Percentiles rank a stretch among this genome's conserved stretches.
phyloP scores from a whole-genome alignment of 331 rosid genomes.

The Quercus lobata region DNA sequence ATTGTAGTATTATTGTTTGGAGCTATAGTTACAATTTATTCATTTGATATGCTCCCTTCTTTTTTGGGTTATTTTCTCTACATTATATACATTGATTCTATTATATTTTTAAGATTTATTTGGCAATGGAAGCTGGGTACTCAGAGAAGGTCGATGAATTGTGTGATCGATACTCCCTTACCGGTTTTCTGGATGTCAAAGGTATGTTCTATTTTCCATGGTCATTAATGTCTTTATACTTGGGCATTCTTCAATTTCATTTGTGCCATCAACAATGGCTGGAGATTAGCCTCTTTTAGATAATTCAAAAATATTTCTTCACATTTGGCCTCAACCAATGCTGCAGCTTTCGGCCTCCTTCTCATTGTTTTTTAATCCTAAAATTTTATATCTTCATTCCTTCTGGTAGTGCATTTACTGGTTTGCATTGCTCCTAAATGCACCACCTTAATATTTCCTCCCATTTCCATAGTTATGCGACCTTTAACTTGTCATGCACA shows the following conservation, averaged over 20 bases:
- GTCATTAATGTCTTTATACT: background rate
- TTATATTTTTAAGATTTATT: slow-evolving; percentile 57
- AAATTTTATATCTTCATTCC: background rate
- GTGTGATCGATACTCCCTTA: slow-evolving; percentile 70
- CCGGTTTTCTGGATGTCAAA: slow-evolving; percentile 52
- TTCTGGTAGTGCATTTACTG: background rate
- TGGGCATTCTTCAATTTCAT: background rate
- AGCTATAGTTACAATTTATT: background rate
- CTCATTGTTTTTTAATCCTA: background rate
- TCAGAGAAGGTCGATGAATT: slow-evolving; percentile 81
- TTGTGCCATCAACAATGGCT: background rate
- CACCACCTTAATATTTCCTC: background rate
- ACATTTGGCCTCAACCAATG: background rate
- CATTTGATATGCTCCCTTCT: background rate
- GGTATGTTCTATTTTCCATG: slow-evolving; percentile 30
- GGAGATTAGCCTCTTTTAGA: background rate
- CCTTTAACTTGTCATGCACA: background rate
- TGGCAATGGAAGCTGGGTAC: slow-evolving; percentile 99
- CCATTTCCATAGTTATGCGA: background rate
- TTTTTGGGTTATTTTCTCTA: background rate
- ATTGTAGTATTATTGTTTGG: background rate
- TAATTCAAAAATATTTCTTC: background rate
- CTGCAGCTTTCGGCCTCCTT: background rate
- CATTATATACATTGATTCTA: slow-evolving; percentile 6
- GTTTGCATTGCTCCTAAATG: background rate